phyloP scores from a whole-genome alignment of 2,329 filamentous ascomycete genomes.

The Penicillium sp. region DNA sequence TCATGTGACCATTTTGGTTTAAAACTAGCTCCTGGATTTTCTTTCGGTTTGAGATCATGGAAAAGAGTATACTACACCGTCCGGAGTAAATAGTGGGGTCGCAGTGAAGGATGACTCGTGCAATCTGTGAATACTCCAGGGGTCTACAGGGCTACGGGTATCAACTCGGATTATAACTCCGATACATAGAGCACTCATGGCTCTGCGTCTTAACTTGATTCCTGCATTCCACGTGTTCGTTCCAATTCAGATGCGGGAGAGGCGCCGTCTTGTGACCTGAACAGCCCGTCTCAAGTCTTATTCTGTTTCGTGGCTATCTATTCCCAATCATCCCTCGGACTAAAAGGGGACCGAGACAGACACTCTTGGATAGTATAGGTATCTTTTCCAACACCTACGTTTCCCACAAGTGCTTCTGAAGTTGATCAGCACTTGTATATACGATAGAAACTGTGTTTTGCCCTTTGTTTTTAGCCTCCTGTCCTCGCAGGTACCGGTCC shows the following conservation, averaged over 20 bases:
- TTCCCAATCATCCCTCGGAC: neutral
- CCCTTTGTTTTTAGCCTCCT: too few species aligned
- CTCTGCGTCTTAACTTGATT: neutral
- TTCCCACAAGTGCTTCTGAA: too few species aligned
- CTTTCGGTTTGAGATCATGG: neutral
- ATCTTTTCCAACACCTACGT: too few species aligned
- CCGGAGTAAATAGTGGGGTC: neutral
- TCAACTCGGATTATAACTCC: neutral
- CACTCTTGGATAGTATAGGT: too few species aligned
- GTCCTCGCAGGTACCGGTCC: too few species aligned
- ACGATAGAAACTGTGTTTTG: too few species aligned
- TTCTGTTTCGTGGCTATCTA: neutral
- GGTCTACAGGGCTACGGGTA: accelerated
- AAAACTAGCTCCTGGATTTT: neutral
- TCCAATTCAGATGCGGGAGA: neutral
- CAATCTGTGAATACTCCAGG: neutral
- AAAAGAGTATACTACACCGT: neutral
- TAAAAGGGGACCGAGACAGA: too few species aligned
- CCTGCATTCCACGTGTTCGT: neutral
- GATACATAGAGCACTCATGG: neutral
- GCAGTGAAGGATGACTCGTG: neutral
- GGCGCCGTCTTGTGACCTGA: neutral
- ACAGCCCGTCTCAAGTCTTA: neutral
- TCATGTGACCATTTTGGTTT: too few species aligned
- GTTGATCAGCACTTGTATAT: too few species aligned